These are phyloP conservation scores for Coemansia sp. DNA, from an alignment of 192 early-diverging fungal genomes.

Conservation along the genomic window DNA sequence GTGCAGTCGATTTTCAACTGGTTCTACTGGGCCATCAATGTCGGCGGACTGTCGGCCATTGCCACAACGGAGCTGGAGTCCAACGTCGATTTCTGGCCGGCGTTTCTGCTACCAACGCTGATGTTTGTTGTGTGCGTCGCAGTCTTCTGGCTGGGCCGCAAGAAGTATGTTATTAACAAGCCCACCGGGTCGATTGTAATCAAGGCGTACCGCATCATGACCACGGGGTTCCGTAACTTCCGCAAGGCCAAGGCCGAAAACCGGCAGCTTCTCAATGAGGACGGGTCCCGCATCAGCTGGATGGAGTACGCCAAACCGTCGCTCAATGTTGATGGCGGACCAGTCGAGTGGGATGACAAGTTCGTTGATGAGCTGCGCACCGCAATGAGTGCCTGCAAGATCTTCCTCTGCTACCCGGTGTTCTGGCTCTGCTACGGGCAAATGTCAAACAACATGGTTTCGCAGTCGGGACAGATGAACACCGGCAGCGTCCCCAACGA, in stretches of 20 bases:
- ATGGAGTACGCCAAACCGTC: constrained; percentile 67
- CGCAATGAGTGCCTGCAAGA: constrained; percentile 63
- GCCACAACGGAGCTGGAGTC: constrained; percentile 61
- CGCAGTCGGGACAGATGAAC: constrained; percentile 65
- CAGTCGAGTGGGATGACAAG: constrained; percentile 65
- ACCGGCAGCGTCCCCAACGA: constrained; percentile 60
- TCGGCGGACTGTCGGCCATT: constrained; percentile 62
- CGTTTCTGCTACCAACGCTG: constrained; percentile 61
- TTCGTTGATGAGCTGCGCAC: constrained; percentile 70
- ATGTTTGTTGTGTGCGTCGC: constrained; percentile 59
- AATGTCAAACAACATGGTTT: constrained; percentile 66
- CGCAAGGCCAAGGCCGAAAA: constrained; percentile 36
- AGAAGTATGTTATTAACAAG: constrained; percentile 55
- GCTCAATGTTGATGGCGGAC: constrained; percentile 2
- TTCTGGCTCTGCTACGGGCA: constrained; percentile 74
- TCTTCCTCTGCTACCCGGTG: constrained; percentile 71
- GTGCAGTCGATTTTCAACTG: constrained; percentile 79
- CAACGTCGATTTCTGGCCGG: constrained; percentile 59
- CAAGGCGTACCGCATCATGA: constrained; percentile 47
- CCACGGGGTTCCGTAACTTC: constrained; percentile 29
- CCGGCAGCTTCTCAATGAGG: constrained; percentile 28
- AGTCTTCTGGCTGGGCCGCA: constrained; percentile 58
- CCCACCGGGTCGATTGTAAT: constrained; percentile 61
- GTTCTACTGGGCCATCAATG: constrained; percentile 78
- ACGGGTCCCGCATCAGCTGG: constrained; percentile 39